phyloP scores from a whole-genome alignment of 768 basidiomycete species.

The Boletales sp. region DNA sequence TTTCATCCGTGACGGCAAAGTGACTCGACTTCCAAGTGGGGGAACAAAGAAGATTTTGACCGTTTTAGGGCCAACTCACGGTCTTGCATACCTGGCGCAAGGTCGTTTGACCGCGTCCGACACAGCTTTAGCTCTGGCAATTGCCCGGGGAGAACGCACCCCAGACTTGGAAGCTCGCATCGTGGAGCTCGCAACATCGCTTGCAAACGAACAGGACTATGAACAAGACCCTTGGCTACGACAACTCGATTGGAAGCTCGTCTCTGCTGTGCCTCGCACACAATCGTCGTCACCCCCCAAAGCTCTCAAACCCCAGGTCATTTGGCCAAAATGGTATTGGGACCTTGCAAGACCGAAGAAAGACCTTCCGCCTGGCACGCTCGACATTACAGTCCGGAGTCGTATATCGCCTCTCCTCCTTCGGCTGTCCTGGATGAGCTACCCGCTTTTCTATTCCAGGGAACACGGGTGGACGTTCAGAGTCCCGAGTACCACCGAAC shows the following conservation, averaged over 20 bases:
- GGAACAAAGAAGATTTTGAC: slow-evolving; percentile 39
- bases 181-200: slow-evolving; percentile 37
- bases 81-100: slow-evolving; percentile 40
- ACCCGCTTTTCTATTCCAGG: slow-evolving; percentile 81
- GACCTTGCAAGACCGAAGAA: slow-evolving; percentile 77
- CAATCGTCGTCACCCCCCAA: slow-evolving; percentile 11
- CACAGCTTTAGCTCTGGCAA: slow-evolving; percentile 39
- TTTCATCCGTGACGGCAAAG: slow-evolving; percentile 34
- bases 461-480: slow-evolving; percentile 93
- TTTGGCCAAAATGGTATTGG: slow-evolving; percentile 99
- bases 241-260: slow-evolving; percentile 66
- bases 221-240: slow-evolving; percentile 51
- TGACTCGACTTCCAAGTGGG: slow-evolving; percentile 42
- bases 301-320: slow-evolving; percentile 39
- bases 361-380: slow-evolving; percentile 58
- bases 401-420: slow-evolving; percentile 83
- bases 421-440: slow-evolving; percentile 81
- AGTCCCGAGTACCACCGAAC: slow-evolving; percentile 48
- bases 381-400: slow-evolving; percentile 84
- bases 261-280: slow-evolving; percentile 8
- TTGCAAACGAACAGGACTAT: slow-evolving; percentile 22
- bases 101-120: slow-evolving; percentile 43
- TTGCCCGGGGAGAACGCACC: slow-evolving; percentile 44
- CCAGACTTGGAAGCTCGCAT: slow-evolving; percentile 35
- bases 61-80: slow-evolving; percentile 47